Percentiles rank a stretch among this genome's conserved stretches.
These are phyloP conservation scores for Galerina marginata DNA, from an alignment of 768 basidiomycete genomes.

Conservation along the genomic window DNA sequence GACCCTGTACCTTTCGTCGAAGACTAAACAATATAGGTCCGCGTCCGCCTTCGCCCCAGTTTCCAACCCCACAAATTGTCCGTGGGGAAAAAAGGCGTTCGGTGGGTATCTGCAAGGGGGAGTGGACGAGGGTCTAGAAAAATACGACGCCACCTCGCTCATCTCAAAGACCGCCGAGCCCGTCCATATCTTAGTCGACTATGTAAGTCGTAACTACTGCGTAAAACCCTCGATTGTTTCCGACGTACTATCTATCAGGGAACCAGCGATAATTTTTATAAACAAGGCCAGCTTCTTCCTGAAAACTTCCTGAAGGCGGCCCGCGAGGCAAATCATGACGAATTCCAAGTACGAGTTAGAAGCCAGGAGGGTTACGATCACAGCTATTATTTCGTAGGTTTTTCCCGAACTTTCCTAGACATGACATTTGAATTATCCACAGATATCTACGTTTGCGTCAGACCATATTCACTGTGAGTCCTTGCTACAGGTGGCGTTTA, in stretches of 20 bases:
- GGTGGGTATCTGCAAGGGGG: constrained; percentile 81
- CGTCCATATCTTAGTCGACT: constrained; percentile 86
- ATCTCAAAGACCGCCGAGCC: constrained; percentile 66
- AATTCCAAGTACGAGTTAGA: constrained; percentile 78
- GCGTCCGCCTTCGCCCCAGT: constrained; percentile 90
- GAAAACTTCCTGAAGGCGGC: constrained; percentile 87
- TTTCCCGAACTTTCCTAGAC: background rate
- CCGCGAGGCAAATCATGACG: constrained; percentile 71
- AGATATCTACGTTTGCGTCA: constrained; percentile 90
- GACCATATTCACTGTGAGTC: constrained; percentile 89
- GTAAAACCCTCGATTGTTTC: background rate
- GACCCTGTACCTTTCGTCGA: constrained; percentile 83
- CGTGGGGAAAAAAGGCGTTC: constrained; percentile 96
- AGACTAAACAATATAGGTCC: constrained; percentile 75
- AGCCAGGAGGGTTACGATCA: constrained; percentile 88
- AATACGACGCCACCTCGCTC: constrained; percentile 88
- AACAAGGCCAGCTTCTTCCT: constrained; percentile 87
- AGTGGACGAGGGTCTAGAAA: constrained; percentile 69
- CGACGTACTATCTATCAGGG: constrained; percentile 53
- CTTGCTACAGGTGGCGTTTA: constrained; percentile 13
- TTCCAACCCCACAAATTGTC: constrained; percentile 82
- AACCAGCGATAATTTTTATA: constrained; percentile 81
- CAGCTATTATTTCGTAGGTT: constrained; percentile 81
- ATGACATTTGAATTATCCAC: background rate
- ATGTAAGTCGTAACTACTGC: constrained; percentile 50